Evolutionary conservation across 192 early-diverging fungal species (phyloP).

Genomic region (Coemansia sp.): DNA sequence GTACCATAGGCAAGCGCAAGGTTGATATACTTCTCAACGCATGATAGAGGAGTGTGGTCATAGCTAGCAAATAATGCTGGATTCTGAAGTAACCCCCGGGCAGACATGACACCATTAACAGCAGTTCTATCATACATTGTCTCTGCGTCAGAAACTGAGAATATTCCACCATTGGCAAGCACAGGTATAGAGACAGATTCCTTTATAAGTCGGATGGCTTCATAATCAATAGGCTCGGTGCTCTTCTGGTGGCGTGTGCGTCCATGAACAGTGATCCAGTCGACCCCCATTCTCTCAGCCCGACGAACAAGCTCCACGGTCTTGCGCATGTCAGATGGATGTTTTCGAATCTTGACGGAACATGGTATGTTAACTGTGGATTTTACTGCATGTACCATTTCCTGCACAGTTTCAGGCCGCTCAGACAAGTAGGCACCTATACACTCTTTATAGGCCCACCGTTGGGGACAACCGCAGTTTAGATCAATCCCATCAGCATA

Average conservation of each 20-base stretch:
- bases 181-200: constrained; percentile 78
- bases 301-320: constrained; percentile 84
- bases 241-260: constrained; percentile 78
- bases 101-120: constrained; percentile 89
- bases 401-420: constrained; percentile 83
- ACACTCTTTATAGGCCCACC: constrained; percentile 88
- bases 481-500: constrained; percentile 74
- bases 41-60: constrained; percentile 73
- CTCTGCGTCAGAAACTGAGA: constrained; percentile 72
- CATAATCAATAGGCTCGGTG: constrained; percentile 76
- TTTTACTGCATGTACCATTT: constrained; percentile 84
- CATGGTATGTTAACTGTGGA: constrained; percentile 65
- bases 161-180: constrained; percentile 87
- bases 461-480: constrained; percentile 97
- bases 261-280: constrained; percentile 90
- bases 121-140: constrained; percentile 72
- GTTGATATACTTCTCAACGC: constrained; percentile 70
- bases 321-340: constrained; percentile 54
- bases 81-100: constrained; percentile 86
- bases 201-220: constrained; percentile 81
- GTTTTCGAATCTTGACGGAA: constrained; percentile 88
- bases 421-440: constrained; percentile 87
- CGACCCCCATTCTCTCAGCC: constrained; percentile 83
- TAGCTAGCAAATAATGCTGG: constrained; percentile 91
- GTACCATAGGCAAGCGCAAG: constrained; percentile 76